Percentiles rank a stretch among this genome's conserved stretches.
These are phyloP conservation scores for Plantago lanceolata DNA, from an alignment of 305 asterid species.

Conservation along the genomic window DNA sequence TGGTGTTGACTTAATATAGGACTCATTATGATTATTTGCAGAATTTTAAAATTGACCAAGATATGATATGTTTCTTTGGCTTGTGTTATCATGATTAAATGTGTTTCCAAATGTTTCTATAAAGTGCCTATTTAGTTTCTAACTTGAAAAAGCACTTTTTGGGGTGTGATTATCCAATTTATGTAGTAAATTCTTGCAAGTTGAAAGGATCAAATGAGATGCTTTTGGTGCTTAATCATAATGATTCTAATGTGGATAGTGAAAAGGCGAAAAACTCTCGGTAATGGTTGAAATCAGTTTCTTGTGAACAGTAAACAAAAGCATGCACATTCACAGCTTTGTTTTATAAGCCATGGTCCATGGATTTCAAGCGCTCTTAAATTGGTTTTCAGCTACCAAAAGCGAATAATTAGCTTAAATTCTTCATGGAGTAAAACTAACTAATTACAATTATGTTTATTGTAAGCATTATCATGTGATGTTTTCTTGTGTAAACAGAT, in stretches of 20 bases:
- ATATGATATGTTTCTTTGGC: not conserved
- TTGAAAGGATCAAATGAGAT: not conserved
- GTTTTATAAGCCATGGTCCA: too few relatives aligned
- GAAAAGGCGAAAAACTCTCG: not conserved
- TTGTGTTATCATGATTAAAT: not conserved
- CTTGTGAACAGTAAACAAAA: not conserved
- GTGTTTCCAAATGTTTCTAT: not conserved
- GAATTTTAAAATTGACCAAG: not conserved
- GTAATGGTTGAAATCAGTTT: not conserved
- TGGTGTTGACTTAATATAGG: not conserved
- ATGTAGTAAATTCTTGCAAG: not conserved
- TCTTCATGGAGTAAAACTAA: not conserved
- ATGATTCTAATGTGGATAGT: not conserved
- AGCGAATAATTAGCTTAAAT: not conserved
- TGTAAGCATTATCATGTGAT: slow-evolving; percentile 27
- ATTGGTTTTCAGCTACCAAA: not conserved
- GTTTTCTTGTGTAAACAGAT: slow-evolving; percentile 53
- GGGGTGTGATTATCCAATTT: not conserved
- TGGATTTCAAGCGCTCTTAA: not conserved
- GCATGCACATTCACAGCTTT: not conserved
- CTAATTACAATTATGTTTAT: slow-evolving; percentile 6
- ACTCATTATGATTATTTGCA: not conserved
- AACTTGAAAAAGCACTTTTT: too few relatives aligned
- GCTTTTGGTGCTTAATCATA: not conserved
- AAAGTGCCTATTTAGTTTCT: not conserved